Conservation (phyloP, 2,329 filamentous ascomycete genomes). For the Gaeumannomyces sp. region DNA sequence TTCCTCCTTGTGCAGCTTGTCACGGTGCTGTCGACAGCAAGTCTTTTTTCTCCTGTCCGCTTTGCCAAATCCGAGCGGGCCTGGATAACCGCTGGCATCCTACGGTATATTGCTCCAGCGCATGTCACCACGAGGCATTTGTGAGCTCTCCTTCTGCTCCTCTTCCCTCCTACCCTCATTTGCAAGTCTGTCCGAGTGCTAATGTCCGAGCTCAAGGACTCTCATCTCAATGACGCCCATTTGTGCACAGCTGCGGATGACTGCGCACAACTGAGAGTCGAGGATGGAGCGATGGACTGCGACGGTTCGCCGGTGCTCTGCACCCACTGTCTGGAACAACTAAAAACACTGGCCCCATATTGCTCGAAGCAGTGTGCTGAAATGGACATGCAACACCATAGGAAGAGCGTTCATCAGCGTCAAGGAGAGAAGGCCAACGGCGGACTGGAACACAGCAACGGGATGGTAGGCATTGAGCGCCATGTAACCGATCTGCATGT, state of each 20-base stretch:
- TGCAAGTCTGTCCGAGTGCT: not conserved
- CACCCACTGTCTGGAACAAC: slow-evolving; percentile 25
- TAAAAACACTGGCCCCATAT: slow-evolving; percentile 23
- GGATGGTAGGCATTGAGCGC: not conserved
- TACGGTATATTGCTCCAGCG: slow-evolving; percentile 23
- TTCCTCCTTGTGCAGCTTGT: slow-evolving; percentile 22
- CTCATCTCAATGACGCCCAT: slow-evolving; percentile 19
- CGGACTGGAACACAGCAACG: slow-evolving; percentile 2
- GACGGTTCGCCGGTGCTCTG: slow-evolving; percentile 21
- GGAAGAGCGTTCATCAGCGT: slow-evolving; percentile 25
- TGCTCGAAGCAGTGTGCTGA: slow-evolving; percentile 26
- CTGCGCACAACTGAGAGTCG: slow-evolving; percentile 20
- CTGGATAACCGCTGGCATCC: slow-evolving; percentile 15
- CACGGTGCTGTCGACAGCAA: slow-evolving; percentile 14
- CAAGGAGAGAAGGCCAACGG: not conserved
- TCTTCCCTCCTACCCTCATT: not conserved
- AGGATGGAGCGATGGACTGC: slow-evolving; percentile 17
- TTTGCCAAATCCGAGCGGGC: slow-evolving; percentile 22
- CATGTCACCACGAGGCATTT: slow-evolving; percentile 18
- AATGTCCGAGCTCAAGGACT: slow-evolving; percentile 13
- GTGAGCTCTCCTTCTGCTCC: not conserved
- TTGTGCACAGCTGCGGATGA: slow-evolving; percentile 19
- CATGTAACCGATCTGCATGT: slow-evolving; percentile 1
- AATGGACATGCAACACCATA: slow-evolving; percentile 26
- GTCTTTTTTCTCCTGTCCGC: slow-evolving; percentile 20